Evolutionary conservation across 2,329 filamentous ascomycete genomes (phyloP).

Genomic region (Talaromyces funiculosus): DNA sequence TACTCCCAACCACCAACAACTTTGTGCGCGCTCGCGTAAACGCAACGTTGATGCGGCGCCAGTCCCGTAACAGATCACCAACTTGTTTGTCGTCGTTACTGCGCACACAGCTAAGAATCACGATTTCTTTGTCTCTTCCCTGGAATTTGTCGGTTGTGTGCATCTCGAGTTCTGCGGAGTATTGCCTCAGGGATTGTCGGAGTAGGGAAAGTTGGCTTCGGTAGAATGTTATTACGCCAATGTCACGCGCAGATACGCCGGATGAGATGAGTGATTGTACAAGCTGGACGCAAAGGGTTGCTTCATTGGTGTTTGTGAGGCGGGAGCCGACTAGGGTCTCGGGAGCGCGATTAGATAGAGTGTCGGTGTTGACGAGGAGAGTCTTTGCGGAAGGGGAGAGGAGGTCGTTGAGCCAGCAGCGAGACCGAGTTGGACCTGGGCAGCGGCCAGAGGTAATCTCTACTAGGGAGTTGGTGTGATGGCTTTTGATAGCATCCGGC

Average conservation of each 20-base stretch:
- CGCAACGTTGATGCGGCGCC: slow-evolving; percentile 90
- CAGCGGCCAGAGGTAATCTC: slow-evolving; percentile 45
- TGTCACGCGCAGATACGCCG: slow-evolving; percentile 68
- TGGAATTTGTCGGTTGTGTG: slow-evolving; percentile 97
- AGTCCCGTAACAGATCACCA: slow-evolving; percentile 87
- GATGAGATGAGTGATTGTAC: slow-evolving; percentile 70
- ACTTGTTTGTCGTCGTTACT: slow-evolving; percentile 77
- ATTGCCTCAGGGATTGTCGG: slow-evolving; percentile 61
- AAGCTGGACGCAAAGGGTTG: slow-evolving; percentile 68
- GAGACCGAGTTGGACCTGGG: slow-evolving; percentile 40
- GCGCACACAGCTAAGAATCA: slow-evolving; percentile 80
- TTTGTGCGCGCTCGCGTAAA: slow-evolving; percentile 92
- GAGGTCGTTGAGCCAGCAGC: slow-evolving; percentile 73
- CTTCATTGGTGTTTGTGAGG: slow-evolving; percentile 83
- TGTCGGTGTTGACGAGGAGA: slow-evolving; percentile 84
- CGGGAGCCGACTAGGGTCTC: slow-evolving; percentile 69
- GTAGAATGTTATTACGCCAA: slow-evolving; percentile 96
- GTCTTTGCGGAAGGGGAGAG: slow-evolving; percentile 67
- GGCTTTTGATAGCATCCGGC: slow-evolving; percentile 51
- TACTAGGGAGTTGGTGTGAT: slow-evolving; percentile 44
- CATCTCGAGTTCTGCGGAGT: slow-evolving; percentile 69
- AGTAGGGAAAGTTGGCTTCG: slow-evolving; percentile 83
- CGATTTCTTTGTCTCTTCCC: slow-evolving; percentile 88
- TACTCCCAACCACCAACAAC: slow-evolving; percentile 79
- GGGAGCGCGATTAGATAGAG: slow-evolving; percentile 56